Base-by-base conservation (phyloP, 805 yeast species). In the Metschnikowia orientalis region DNA sequence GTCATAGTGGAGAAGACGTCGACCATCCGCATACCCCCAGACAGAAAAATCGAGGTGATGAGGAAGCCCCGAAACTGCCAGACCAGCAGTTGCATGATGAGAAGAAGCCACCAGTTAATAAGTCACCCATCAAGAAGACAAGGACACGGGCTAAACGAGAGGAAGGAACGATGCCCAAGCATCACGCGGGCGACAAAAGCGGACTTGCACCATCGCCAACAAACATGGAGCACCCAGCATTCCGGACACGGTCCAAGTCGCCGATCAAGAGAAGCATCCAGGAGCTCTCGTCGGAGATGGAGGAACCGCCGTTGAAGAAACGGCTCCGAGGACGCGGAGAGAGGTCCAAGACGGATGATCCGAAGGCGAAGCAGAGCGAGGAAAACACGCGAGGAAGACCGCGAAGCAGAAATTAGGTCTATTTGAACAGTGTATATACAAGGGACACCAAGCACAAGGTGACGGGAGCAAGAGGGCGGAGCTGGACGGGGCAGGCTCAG, bases 201-300 rank as follows among this genome's bases (percentile, higher is more conserved):
- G 13, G 13, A n/a, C 17, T 6, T 14, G 12, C 21, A n/a, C 17
- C 18, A 19, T 13, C n/a, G 23, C 10, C 23, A 5, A 14, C 6
- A 8, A 18, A 27, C 18, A 13, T 22, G 4, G 44, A 45, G 26
- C 45, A 44, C 15, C 50, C 50, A 2, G 50, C 50, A 12, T 35
- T 38, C 8, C 32, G 48, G 11, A 45, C 50, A 7, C 27, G 50
- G 23, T 44, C 48, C 3, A 41, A 32, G 22, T 45, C 50, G 17
- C 50, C 50, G 1, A 43, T 45, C 29, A 45, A 45, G 28, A 34
- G 45, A 15, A 37, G 46, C 13, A 41, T 45, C 14, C 48, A 43
- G 26, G 48, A 45, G 23, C 46, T 45, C 12, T 28, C 50, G 13
- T 21, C 40, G 5, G 48, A 41, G 8, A 40, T 41, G 12, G 45